Evolutionary conservation across 2,329 filamentous ascomycete species (phyloP), one percentile per base, ranked within the genome.

Genomic region (Fusarium buxicola): DNA sequence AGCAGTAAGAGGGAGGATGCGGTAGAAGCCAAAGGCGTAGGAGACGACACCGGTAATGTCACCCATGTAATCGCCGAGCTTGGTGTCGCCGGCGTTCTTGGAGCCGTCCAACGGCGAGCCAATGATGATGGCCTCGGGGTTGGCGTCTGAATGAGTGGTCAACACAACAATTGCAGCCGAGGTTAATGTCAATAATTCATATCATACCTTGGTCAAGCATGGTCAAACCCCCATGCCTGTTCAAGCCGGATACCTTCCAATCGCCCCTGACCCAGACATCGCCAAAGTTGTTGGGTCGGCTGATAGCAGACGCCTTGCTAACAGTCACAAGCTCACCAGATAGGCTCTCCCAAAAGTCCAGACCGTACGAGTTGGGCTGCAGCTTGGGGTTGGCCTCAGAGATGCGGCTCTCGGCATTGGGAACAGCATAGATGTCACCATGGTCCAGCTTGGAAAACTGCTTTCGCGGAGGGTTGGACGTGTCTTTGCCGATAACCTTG

Each of bases 271-370:
- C 83, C 88, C 89, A 92, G 5, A 87, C 87, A 66, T 92, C 89
- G 21, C 88, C 88, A 69, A 82, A 91, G 50, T 74, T 77, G 71
- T 88, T 91, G 2, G 89, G 86, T 52, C 84, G 84, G 46, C 82
- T 80, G 40, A 91, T 74, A 38, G 85, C 86, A 11, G 77, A 81
- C 2, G 86, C 84, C 40, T 76, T 80, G 64, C 80, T 80, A 41
- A 92, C 77, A 1, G 85, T 90, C 12, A 92, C 88, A 8, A 91
- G 78, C 74, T 91, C 87, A 25, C 89, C 89, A 50, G 79, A 80
- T 55, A 92, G 75, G 60, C 84, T 88, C 80, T 92, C 87, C 89
- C 89, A 92, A 71, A 91, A 92, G 73, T 92, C 89, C 27, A 92
- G 78, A 3, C 89, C 89, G 69, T 88, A 92, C 36, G 78, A 75